A percentile compares a stretch with the other conserved stretches of the same genome.
These are phyloP conservation scores for Paralagenidium karlingii DNA, from an alignment of 352 stramenopile species.

Conservation along the genomic window DNA sequence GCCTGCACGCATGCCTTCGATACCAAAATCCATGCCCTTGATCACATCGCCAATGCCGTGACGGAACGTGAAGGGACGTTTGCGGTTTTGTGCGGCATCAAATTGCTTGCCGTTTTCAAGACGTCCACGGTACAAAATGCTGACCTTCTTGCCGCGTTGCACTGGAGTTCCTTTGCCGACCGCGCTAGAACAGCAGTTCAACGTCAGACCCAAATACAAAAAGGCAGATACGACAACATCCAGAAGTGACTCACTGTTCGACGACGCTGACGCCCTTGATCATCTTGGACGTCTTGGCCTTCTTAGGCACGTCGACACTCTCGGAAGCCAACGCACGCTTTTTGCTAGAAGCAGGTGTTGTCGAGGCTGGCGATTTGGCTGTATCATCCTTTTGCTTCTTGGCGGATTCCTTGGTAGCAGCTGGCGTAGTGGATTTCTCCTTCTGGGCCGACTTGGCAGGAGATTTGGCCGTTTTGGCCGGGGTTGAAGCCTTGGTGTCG, in stretches of 20 bases:
- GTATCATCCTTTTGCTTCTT: conserved; percentile 34
- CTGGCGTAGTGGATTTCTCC: conserved; percentile 12
- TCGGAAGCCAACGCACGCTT: conserved; percentile 51
- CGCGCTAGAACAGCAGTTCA: conserved; percentile 17
- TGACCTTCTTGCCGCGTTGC: conserved; percentile 52
- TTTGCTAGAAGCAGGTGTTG: conserved; percentile 22
- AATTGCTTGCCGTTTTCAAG: conserved; percentile 82
- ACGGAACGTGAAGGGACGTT: conserved; percentile 75
- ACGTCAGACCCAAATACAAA: not conserved
- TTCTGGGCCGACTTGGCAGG: conserved; percentile 11
- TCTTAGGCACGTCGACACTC: conserved; percentile 60
- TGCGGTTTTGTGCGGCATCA: conserved; percentile 65
- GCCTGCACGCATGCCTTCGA: conserved; percentile 78
- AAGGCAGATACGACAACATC: not conserved
- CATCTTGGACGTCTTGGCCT: conserved; percentile 41
- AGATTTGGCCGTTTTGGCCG: too few relatives aligned
- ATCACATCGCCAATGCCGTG: conserved; percentile 87
- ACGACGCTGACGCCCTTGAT: conserved; percentile 73
- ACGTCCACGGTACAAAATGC: conserved; percentile 69
- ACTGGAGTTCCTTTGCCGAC: conserved; percentile 57
- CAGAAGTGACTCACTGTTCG: conserved; percentile 33
- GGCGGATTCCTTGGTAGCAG: conserved; percentile 4
- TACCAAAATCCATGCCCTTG: conserved; percentile 92
- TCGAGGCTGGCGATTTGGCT: not conserved
- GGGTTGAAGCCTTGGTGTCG: too few relatives aligned